Conservation (phyloP, 257 asterid species). For the Voacanga thouarsii region DNA sequence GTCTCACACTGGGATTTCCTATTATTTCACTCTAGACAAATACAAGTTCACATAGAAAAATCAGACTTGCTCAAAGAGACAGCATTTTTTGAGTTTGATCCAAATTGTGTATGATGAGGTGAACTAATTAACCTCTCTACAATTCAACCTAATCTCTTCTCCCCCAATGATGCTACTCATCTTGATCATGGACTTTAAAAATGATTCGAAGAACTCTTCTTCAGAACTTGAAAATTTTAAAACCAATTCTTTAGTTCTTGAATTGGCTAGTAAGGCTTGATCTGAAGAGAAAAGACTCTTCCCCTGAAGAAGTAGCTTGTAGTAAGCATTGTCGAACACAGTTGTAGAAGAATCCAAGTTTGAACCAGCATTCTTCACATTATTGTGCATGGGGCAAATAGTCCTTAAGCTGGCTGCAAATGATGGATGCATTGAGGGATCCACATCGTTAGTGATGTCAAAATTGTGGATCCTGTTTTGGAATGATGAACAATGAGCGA, state of each 20-base stretch:
- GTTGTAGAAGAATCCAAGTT: conserved; percentile 61
- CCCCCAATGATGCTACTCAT: conserved; percentile 74
- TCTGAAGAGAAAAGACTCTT: conserved; percentile 70
- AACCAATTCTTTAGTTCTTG: conserved; percentile 54
- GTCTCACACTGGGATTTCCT: not conserved
- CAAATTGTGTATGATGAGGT: not conserved
- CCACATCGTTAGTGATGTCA: conserved; percentile 37
- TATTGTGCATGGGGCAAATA: conserved; percentile 64
- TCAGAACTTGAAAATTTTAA: conserved; percentile 53
- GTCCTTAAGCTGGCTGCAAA: conserved; percentile 53
- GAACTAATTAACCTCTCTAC: conserved; percentile 41
- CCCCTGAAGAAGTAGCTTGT: conserved; percentile 62
- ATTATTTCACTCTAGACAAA: not conserved
- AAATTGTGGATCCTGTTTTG: conserved; percentile 83
- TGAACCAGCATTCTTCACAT: conserved; percentile 59
- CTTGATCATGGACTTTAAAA: conserved; percentile 71
- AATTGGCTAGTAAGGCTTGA: conserved; percentile 48
- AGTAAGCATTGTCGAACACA: conserved; percentile 64
- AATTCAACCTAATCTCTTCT: conserved; percentile 54
- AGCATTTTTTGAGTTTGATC: not conserved
- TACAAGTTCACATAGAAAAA: not conserved
- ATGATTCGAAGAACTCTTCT: conserved; percentile 48
- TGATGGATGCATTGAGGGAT: conserved; percentile 54
- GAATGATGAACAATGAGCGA: conserved; percentile 86
- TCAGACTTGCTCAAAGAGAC: not conserved